Base-by-base conservation (phyloP, 2,329 filamentous ascomycete genomes). In the Pseudocercospora crystallina region DNA sequence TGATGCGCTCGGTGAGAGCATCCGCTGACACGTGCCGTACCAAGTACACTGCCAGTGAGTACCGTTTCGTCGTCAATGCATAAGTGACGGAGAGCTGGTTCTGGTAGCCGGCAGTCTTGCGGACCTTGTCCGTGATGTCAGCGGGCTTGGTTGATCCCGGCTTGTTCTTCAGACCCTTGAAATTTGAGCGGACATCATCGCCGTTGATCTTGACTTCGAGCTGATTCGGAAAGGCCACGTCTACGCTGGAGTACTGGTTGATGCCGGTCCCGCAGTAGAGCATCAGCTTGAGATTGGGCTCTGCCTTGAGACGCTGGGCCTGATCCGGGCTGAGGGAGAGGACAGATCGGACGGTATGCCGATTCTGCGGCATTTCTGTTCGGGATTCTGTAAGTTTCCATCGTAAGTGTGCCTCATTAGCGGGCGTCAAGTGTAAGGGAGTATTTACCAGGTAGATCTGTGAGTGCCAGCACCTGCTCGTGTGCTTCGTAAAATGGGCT, bases 131-230 rank as follows among this genome's bases (percentile, higher is more conserved):
- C 7, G 94, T 99, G 55, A 99, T 87, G 71, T 99, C 94, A 40
- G 89, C 90, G 7, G 94, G 94, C 63, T 90, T 85, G 35, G 94
- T 99, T 38, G 94, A 95, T 15, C 94, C 94, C 5, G 92, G 89
- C 69, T 94, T 95, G 69, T 96, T 96, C 73, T 99, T 99, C 55
- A 99, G 73, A 4, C 94, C 94, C 60, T 94, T 87, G 60, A 95
- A 79, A 68, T 97, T 99, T n/a, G 87, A 86, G 70, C 92, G 94
- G 60, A 96, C 80, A 50, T 96, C 90, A 31, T 87, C 87, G 8
- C 84, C 80, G 62, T 99, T 99, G 49, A 96, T 83, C 67, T 90
- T 92, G 50, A 99, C 80, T 68, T 99, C 94, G 30, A 94, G 87
- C 71, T 96, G 90, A 61, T 92, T 84, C 1, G 94, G 94, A 59